Conservation (phyloP, 23 red algal species). For the Agarophyton chilense region DNA sequence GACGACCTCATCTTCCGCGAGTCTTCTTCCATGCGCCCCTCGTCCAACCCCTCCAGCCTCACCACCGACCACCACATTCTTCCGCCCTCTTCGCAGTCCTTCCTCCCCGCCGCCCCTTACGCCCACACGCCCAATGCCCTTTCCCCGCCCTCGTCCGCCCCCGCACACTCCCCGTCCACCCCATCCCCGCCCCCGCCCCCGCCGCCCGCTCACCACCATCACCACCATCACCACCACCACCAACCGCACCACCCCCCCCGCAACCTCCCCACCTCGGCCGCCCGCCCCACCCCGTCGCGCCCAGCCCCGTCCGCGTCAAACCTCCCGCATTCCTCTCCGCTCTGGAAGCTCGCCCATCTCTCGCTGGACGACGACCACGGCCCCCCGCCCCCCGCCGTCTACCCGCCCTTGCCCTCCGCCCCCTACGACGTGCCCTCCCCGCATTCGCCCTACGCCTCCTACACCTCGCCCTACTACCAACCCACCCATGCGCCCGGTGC, state of each 20-base stretch:
- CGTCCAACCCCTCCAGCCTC: slow-evolving; percentile 28
- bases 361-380: slow-evolving; percentile 26
- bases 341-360: slow-evolving; percentile 50
- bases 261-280: neutral
- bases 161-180: neutral
- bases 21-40: slow-evolving; percentile 73
- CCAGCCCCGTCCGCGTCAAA: neutral
- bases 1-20: slow-evolving; percentile 97
- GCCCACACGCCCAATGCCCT: neutral
- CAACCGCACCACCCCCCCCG: neutral
- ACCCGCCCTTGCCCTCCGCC: neutral
- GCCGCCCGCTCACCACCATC: neutral
- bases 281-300: neutral
- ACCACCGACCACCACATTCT: neutral
- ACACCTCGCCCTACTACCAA: slow-evolving; percentile 27
- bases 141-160: neutral
- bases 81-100: slow-evolving; percentile 7
- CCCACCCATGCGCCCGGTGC: slow-evolving; percentile 10
- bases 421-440: slow-evolving; percentile 15
- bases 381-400: slow-evolving; percentile 9
- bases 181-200: slow-evolving; percentile 3
- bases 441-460: slow-evolving; percentile 19
- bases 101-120: neutral
- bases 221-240: neutral
- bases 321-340: neutral